Evolutionary conservation across 2,329 filamentous ascomycete genomes (phyloP), one percentile per base, ranked within the genome.

Genomic region (Aureobasidium zeae): DNA sequence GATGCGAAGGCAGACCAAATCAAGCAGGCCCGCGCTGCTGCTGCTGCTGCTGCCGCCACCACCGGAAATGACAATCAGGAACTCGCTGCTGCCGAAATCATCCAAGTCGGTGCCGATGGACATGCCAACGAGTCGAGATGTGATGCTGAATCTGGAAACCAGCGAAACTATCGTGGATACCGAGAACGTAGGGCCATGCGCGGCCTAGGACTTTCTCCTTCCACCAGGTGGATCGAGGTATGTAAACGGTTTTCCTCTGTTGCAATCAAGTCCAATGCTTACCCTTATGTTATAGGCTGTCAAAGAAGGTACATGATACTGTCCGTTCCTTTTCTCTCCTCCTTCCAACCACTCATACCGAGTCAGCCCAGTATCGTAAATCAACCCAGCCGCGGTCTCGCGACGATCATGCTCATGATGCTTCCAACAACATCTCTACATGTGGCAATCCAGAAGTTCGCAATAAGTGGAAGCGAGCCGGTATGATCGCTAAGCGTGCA

Each of bases 151-250:
- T 32, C 58, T 45, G n/a, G n/a, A n/a, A 59, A 61, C 15, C 59
- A 63, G 54, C 77, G 80, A 52, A 82, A 79, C 19, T 93, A 87
- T 58, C 73, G 86, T 24, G 85, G 86, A 5, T 85, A 93, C 60
- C 73, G 83, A 43, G 72, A 76, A 36, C 73, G 86, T 31, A 68
- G 86, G 35, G 79, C 86, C 59, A 68, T 91, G 53, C 62, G 74
- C 29, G 86, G 86, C 0, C 68, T 81, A 51, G 74, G 74, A 2
- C 59, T 93, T 24, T 74, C 83, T 59, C 73, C 83, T n/a, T 75
- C 71, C 21, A 78, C 79, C 21, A 69, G 83, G 53, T 88, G 83
- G 82, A 66, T 76, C 9, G 77, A 84, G 55, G 81, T 83, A 44
- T 64, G 62, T 44, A n/a, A 4, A 6, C 10, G 3, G 9, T 10